Conservation (phyloP, 2,329 filamentous ascomycete species). For the Cryphonectria naterciae region DNA sequence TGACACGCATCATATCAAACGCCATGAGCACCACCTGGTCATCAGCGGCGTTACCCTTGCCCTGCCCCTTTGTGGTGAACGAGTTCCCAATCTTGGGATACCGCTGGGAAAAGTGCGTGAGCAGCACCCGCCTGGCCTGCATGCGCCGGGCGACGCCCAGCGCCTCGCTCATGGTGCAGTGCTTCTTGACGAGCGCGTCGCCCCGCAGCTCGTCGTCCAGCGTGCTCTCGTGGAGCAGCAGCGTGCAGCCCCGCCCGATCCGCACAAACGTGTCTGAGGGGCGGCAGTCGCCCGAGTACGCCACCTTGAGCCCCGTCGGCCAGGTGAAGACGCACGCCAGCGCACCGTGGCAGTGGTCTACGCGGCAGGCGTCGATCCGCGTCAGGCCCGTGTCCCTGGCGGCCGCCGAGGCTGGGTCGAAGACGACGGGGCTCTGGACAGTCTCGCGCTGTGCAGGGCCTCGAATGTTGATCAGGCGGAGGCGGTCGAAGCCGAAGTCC, state of each 20-base stretch:
- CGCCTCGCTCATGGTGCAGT: conserved; percentile 87
- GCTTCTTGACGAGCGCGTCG: conserved; percentile 86
- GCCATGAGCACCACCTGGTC: conserved; percentile 70
- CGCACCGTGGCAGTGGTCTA: conserved; percentile 79
- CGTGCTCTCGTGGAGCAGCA: conserved; percentile 94
- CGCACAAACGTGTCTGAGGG: conserved; percentile 71
- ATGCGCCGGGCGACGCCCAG: conserved; percentile 77
- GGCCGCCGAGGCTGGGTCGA: conserved; percentile 37
- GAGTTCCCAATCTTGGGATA: conserved; percentile 71
- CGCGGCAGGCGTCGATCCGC: conserved; percentile 67
- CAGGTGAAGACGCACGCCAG: conserved; percentile 80
- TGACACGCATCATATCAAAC: conserved; percentile 79
- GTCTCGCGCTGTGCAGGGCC: conserved; percentile 19
- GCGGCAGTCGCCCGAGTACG: conserved; percentile 93
- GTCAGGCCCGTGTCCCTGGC: conserved; percentile 60
- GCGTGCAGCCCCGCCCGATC: conserved; percentile 75
- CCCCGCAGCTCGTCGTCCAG: conserved; percentile 83
- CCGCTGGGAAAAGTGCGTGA: conserved; percentile 95
- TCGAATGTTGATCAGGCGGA: conserved; percentile 41
- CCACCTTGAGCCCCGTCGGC: conserved; percentile 78
- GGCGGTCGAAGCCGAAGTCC: conserved; percentile 68
- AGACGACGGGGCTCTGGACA: conserved; percentile 36
- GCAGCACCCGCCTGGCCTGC: conserved; percentile 76
- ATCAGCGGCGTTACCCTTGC: conserved; percentile 40
- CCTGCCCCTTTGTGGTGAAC: conserved; percentile 26